Base-by-base conservation (phyloP, 2,329 filamentous ascomycete genomes). In the Botrytis deweyae region DNA sequence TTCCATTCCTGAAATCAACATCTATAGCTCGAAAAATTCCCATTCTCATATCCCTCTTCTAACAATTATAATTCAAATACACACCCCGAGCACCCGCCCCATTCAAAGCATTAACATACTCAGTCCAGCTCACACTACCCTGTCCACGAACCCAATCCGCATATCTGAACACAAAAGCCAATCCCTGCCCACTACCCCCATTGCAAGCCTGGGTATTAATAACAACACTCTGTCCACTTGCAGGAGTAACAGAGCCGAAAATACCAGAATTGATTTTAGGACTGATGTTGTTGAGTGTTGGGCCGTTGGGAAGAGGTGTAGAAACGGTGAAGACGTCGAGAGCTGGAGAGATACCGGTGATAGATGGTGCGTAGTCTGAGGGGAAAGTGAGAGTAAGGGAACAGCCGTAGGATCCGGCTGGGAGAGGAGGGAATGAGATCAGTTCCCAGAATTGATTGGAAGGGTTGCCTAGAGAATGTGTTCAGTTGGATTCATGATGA, bases 21-120 rank as follows among this genome's bases (percentile, higher is more conserved):
- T 14, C 2, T 4, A 14, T 14, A 3, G 40, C 40, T 42, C 40
- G 40, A 14, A 42, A 42, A 42, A 42, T 42, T 42, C 2, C 40
- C 14, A 42, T 42, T 3, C 40, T 42, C 40, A 12, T 14, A 42
- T 42, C 40, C 40, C 12, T 42, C 40, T 14, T 42, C 40, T 75
- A 77, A 65, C 75, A 77, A 61, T 73, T 72, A 70, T 76, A 74
- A 18, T 62, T 74, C 67, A 77, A 73, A 70, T 75, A 77, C 44
- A 76, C 72, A 4, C 75, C 75, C 22, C 36, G 46, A 59, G 67
- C 42, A 18, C 73, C 75, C 18, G 62, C 63, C 7, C 75, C 74
- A 66, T 75, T 66, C 61, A 70, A 38, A 42, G n/a, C 52, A 68
- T 74, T 72, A 42, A 73, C 36, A 69, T 73, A 73, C n/a, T 77